phyloP scores from a whole-genome alignment of 2,329 filamentous ascomycete genomes.

The Leptographium galeiforme region DNA sequence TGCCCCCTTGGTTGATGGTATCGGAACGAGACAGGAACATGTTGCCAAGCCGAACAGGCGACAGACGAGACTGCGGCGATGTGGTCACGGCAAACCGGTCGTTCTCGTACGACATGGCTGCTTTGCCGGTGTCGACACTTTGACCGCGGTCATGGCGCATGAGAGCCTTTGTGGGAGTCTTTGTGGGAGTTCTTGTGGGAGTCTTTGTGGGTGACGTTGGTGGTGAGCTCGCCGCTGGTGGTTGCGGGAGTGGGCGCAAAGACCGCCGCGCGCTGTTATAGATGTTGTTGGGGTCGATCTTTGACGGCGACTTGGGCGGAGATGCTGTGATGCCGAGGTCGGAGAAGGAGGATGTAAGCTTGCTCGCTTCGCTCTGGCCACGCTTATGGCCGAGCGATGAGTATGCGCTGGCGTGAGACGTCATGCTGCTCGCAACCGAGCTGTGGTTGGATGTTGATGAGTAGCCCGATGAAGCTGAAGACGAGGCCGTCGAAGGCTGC shows the following conservation, averaged over 20 bases:
- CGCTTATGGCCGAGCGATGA: slow-evolving; percentile 49
- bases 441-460: slow-evolving; percentile 48
- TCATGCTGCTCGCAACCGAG: slow-evolving; percentile 50
- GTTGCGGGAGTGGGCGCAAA: slow-evolving; percentile 59
- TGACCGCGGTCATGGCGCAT: slow-evolving; percentile 35
- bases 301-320: slow-evolving; percentile 7
- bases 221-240: slow-evolving; percentile 29
- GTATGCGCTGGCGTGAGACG: slow-evolving; percentile 55
- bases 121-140: slow-evolving; percentile 47
- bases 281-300: slow-evolving; percentile 32
- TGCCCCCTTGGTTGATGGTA: slow-evolving; percentile 27
- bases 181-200: background rate
- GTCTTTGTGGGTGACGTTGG: background rate
- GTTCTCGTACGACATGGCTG: slow-evolving; percentile 24
- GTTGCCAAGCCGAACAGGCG: slow-evolving; percentile 40
- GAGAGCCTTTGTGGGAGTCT: slow-evolving; percentile 11
- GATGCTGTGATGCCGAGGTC: slow-evolving; percentile 22
- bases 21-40: slow-evolving; percentile 48
- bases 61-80: slow-evolving; percentile 27
- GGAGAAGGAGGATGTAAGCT: slow-evolving; percentile 26
- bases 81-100: slow-evolving; percentile 17
- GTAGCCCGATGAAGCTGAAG: slow-evolving; percentile 56
- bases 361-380: slow-evolving; percentile 59
- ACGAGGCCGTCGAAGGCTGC: slow-evolving; percentile 57
- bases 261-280: slow-evolving; percentile 66